phyloP scores from a whole-genome alignment of 2,329 filamentous ascomycete genomes.

The Neopestalotiopsis sp. region DNA sequence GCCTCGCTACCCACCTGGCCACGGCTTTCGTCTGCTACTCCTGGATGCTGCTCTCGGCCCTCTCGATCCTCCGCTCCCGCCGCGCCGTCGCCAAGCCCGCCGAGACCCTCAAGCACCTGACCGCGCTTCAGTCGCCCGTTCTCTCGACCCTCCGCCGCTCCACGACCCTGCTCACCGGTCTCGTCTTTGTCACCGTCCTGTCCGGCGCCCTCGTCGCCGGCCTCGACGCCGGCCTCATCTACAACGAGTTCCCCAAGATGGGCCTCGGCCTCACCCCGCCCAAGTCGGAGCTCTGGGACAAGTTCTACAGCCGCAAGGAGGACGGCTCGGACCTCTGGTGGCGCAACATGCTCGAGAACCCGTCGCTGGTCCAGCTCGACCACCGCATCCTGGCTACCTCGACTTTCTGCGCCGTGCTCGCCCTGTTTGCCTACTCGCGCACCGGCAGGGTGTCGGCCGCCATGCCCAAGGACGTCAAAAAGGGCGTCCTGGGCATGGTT shows the following conservation, averaged over 20 bases:
- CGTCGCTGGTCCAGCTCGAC: slow-evolving; percentile 91
- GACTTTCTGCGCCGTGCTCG: slow-evolving; percentile 81
- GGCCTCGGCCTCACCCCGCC: slow-evolving; percentile 83
- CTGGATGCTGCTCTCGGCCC: slow-evolving; percentile 90
- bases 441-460: slow-evolving; percentile 61
- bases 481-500: slow-evolving; percentile 78
- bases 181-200: slow-evolving; percentile 90
- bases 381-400: slow-evolving; percentile 91
- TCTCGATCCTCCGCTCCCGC: slow-evolving; percentile 81
- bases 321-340: slow-evolving; percentile 89
- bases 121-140: slow-evolving; percentile 67
- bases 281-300: slow-evolving; percentile 79
- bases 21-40: slow-evolving; percentile 92
- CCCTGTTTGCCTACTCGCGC: slow-evolving; percentile 81
- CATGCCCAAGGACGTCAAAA: slow-evolving; percentile 67
- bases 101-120: slow-evolving; percentile 63
- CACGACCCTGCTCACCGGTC: slow-evolving; percentile 70
- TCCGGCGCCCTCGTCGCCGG: slow-evolving; percentile 93
- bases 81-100: slow-evolving; percentile 72
- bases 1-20: slow-evolving; percentile 85
- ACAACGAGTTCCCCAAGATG: slow-evolving; percentile 99
- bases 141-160: slow-evolving; percentile 76
- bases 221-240: slow-evolving; percentile 94
- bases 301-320: slow-evolving; percentile 80
- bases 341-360: slow-evolving; percentile 98